phyloP scores from a whole-genome alignment of 345 rosid species.

The Citrus australasica region DNA sequence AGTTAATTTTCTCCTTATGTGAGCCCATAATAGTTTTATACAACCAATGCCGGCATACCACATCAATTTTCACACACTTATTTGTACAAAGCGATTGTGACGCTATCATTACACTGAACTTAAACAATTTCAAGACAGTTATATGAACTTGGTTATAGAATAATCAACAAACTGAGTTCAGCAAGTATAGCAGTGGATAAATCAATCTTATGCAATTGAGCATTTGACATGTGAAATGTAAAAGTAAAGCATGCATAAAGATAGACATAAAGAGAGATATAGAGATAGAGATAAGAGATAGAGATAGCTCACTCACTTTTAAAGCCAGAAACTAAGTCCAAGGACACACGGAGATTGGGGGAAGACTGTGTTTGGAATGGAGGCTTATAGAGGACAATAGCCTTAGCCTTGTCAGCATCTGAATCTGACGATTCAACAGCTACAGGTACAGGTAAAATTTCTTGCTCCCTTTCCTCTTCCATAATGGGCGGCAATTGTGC shows the following conservation, averaged over 20 bases:
- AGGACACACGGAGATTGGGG: conserved; percentile 25
- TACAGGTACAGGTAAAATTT: not conserved
- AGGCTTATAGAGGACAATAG: conserved; percentile 63
- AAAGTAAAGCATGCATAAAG: not conserved
- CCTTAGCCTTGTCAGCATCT: conserved; percentile 21
- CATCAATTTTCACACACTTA: too few species aligned
- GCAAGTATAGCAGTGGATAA: not conserved
- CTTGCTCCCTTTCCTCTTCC: conserved; percentile 54
- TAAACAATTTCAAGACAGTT: not conserved
- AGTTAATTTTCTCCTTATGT: too few species aligned
- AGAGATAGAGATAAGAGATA: not conserved
- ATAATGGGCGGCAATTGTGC: conserved; percentile 56
- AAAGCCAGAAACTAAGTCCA: conserved; percentile 43
- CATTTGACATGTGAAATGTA: not conserved
- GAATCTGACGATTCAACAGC: not conserved
- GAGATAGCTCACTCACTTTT: conserved; percentile 35
- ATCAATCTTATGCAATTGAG: not conserved
- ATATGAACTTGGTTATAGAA: not conserved
- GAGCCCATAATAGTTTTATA: too few species aligned
- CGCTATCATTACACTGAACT: too few species aligned
- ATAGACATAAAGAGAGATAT: not conserved
- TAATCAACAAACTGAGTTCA: not conserved
- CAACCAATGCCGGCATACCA: too few species aligned
- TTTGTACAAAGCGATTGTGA: too few species aligned
- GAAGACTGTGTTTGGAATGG: conserved; percentile 25